phyloP scores from a whole-genome alignment of 176 grass and related monocot genomes.

The Echinochloa phyllopogon region DNA sequence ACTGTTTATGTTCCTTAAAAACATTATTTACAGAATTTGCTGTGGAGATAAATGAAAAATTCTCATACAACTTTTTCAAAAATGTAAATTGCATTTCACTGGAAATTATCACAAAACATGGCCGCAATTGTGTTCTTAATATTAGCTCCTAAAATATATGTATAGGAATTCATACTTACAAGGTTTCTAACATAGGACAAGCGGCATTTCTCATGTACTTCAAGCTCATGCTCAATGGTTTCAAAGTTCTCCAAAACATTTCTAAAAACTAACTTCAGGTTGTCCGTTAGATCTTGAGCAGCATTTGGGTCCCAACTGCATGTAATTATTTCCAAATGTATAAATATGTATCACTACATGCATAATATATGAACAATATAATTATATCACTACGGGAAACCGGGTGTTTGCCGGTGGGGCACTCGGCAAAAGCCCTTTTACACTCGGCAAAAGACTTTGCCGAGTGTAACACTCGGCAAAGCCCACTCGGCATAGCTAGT shows the following conservation, averaged over 20 bases:
- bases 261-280: neutral
- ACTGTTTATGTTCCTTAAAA: neutral
- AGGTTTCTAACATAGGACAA: neutral
- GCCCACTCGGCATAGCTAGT: too few relatives aligned
- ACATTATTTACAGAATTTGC: neutral
- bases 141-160: neutral
- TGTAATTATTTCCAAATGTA: neutral
- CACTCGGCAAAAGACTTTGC: too few relatives aligned
- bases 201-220: neutral
- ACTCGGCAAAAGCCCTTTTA: too few relatives aligned
- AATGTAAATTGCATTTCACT: too few relatives aligned
- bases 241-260: neutral
- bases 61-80: neutral
- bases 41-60: neutral
- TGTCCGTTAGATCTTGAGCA: neutral
- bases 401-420: too few relatives aligned
- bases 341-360: neutral
- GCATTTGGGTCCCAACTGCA: neutral
- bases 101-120: too few relatives aligned
- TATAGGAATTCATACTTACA: neutral
- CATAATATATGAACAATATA: too few relatives aligned
- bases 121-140: neutral
- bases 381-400: too few relatives aligned
- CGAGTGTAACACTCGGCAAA: too few relatives aligned
- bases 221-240: neutral